These are phyloP conservation scores for Pyricularia grisea DNA, from an alignment of 2,329 filamentous ascomycete species.

Conservation along the genomic window DNA sequence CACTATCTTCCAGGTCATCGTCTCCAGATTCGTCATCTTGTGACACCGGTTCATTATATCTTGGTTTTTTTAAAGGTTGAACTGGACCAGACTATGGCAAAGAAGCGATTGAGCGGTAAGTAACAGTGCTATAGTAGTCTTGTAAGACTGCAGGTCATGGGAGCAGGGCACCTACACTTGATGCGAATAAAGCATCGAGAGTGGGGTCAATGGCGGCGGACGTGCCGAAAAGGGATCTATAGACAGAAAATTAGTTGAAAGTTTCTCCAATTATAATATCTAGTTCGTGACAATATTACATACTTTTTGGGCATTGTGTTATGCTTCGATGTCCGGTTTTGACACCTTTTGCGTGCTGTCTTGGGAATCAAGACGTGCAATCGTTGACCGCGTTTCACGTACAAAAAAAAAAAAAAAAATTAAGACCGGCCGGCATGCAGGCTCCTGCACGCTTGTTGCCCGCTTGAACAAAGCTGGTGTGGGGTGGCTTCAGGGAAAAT, in stretches of 20 bases:
- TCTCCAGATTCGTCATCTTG: slow-evolving; percentile 6
- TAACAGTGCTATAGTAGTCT: background rate
- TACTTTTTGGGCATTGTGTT: background rate
- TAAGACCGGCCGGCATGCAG: background rate
- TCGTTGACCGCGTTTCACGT: background rate
- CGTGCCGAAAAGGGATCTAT: slow-evolving; percentile 18
- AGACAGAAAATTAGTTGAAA: background rate
- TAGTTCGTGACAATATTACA: background rate
- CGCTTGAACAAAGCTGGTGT: background rate
- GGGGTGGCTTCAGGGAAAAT: background rate
- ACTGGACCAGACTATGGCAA: slow-evolving; percentile 39
- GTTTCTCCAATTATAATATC: background rate
- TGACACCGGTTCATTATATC: slow-evolving; percentile 25
- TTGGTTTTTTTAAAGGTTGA: slow-evolving; percentile 31
- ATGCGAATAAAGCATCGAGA: slow-evolving; percentile 60
- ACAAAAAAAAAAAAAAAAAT: background rate
- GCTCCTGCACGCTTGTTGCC: background rate
- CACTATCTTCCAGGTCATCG: slow-evolving; percentile 11
- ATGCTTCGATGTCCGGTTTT: background rate
- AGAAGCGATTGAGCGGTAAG: background rate
- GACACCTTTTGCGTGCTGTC: background rate
- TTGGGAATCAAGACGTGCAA: background rate
- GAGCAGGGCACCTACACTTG: slow-evolving; percentile 51
- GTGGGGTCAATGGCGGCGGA: slow-evolving; percentile 52
- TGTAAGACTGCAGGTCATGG: background rate